These are phyloP conservation scores for Dentipellis fragilis DNA, from an alignment of 768 basidiomycete genomes.

Conservation along the genomic window DNA sequence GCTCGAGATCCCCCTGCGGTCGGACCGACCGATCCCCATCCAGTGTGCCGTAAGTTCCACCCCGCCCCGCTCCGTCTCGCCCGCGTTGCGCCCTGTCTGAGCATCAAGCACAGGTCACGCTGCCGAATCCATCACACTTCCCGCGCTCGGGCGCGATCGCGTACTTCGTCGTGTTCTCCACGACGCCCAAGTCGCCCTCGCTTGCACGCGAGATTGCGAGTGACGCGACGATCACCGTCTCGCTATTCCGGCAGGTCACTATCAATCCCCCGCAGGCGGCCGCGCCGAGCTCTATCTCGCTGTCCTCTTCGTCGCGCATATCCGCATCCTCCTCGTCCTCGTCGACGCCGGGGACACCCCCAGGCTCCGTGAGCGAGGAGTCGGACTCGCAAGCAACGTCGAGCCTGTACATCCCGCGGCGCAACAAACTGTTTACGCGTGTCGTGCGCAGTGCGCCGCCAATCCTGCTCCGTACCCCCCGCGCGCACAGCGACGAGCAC, in stretches of 20 bases:
- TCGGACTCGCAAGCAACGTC: conserved; percentile 19
- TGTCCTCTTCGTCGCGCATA: conserved; percentile 28
- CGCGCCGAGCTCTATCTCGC: conserved; percentile 27
- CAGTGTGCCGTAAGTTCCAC: conserved; percentile 46
- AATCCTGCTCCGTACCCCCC: conserved; percentile 5
- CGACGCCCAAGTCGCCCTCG: conserved; percentile 41
- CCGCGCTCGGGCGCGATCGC: conserved; percentile 53
- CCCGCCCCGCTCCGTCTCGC: conserved; percentile 6
- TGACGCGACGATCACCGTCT: conserved; percentile 63
- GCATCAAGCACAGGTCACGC: conserved; percentile 37
- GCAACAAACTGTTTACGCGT: conserved; percentile 21
- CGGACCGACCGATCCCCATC: conserved; percentile 55
- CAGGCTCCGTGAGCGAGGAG: conserved; percentile 28
- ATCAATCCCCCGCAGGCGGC: conserved; percentile 31
- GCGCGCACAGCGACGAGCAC: background rate
- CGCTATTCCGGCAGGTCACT: conserved; percentile 49
- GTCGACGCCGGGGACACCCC: conserved; percentile 34
- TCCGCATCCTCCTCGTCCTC: conserved; percentile 23
- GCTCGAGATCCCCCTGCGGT: conserved; percentile 57
- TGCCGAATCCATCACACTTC: conserved; percentile 53
- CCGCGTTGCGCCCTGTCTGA: background rate
- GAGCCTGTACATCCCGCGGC: conserved; percentile 8
- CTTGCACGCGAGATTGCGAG: conserved; percentile 57
- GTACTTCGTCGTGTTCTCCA: conserved; percentile 66
- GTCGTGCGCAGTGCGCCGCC: conserved; percentile 20